Evolutionary conservation across 495 filamentous ascomycete genomes (phyloP).

Genomic region (Letharia lupina): DNA sequence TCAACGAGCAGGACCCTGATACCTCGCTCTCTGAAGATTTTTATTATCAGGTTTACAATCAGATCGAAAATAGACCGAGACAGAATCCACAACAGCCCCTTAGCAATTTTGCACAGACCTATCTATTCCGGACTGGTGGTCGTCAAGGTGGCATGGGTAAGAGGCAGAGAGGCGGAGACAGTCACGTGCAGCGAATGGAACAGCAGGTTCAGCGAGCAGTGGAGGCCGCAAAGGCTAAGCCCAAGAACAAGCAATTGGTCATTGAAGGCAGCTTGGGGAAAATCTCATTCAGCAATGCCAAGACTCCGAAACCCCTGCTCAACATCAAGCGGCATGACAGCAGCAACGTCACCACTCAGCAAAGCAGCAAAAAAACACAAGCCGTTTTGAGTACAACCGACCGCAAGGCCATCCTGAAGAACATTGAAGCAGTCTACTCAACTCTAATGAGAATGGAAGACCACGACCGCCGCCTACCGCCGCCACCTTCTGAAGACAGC

Average conservation of each 20-base stretch:
- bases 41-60: slow-evolving; percentile 94
- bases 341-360: slow-evolving; percentile 41
- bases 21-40: slow-evolving; percentile 83
- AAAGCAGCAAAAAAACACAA: slow-evolving; percentile 37
- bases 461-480: slow-evolving; percentile 81
- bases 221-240: slow-evolving; percentile 90
- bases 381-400: slow-evolving; percentile 48
- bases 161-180: slow-evolving; percentile 74
- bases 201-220: slow-evolving; percentile 97
- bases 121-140: slow-evolving; percentile 84
- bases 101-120: slow-evolving; percentile 95
- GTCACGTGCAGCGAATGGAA: slow-evolving; percentile 98
- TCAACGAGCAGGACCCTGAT: slow-evolving; percentile 70
- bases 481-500: slow-evolving; percentile 50
- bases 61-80: slow-evolving; percentile 79
- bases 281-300: slow-evolving; percentile 97
- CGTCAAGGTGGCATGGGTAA: slow-evolving; percentile 58
- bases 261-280: slow-evolving; percentile 98
- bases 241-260: slow-evolving; percentile 96
- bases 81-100: slow-evolving; percentile 85
- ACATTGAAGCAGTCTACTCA: slow-evolving; percentile 80
- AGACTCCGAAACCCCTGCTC: slow-evolving; percentile 86
- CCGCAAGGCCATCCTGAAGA: slow-evolving; percentile 69
- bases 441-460: slow-evolving; percentile 90
- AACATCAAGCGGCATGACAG: slow-evolving; percentile 89